Conservation (phyloP, 768 basidiomycete species). For the Phanerochaete sordida region DNA sequence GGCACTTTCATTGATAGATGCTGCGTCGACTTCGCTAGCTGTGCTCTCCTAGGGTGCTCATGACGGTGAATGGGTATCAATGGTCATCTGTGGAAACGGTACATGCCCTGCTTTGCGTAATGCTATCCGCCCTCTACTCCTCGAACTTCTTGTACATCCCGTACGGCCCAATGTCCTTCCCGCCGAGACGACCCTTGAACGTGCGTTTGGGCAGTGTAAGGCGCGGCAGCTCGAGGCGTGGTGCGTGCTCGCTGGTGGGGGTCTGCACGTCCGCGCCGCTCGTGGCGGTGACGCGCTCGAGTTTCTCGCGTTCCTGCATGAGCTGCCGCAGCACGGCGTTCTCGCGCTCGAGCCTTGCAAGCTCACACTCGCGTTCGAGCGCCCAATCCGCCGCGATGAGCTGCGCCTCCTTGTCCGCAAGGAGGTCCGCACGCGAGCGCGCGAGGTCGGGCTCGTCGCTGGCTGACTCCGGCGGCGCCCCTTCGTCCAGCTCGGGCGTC, state of each 20-base stretch:
- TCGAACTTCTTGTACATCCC: constrained; percentile 15
- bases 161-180: constrained; percentile 12
- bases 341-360: constrained; percentile 82
- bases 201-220: constrained; percentile 3
- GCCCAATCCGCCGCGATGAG: constrained; percentile 62
- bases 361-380: constrained; percentile 87
- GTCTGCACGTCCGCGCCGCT: neutral
- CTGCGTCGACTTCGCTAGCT: too few relatives aligned
- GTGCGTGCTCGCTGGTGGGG: constrained; percentile 25
- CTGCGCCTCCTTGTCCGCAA: constrained; percentile 23
- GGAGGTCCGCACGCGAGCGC: constrained; percentile 10
- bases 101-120: neutral
- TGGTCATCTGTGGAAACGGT: neutral
- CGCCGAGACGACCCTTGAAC: constrained; percentile 9
- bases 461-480: neutral
- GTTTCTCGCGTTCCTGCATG: constrained; percentile 28
- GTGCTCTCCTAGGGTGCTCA: too few relatives aligned
- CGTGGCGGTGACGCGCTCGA: neutral
- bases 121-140: neutral
- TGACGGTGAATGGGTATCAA: neutral
- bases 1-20: too few relatives aligned
- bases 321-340: constrained; percentile 78
- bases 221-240: constrained; percentile 5
- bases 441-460: neutral
- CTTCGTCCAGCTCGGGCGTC: too few relatives aligned